Conservation (phyloP, 352 stramenopile species). For the Elongisporangium undulatum region DNA sequence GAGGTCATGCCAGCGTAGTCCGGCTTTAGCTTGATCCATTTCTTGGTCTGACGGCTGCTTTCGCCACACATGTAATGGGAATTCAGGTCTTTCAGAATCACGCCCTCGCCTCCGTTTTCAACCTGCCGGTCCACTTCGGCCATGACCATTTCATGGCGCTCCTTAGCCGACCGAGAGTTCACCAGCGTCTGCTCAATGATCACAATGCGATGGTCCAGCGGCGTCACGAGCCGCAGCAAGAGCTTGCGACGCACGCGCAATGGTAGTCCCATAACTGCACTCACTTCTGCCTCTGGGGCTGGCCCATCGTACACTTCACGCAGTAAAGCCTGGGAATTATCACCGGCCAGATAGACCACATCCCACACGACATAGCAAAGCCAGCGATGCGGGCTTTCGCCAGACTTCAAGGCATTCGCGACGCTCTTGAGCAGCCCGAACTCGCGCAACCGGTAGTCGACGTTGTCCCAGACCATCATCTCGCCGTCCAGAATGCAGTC, state of each 20-base stretch:
- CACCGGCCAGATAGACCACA: conserved; percentile 65
- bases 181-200: conserved; percentile 82
- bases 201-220: conserved; percentile 65
- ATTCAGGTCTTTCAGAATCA: conserved; percentile 86
- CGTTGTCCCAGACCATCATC: conserved; percentile 88
- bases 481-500: conserved; percentile 83
- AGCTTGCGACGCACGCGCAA: conserved; percentile 54
- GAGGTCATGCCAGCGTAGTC: conserved; percentile 86
- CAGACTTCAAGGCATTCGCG: conserved; percentile 47
- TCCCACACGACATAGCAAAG: conserved; percentile 86
- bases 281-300: conserved; percentile 26
- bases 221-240: conserved; percentile 59
- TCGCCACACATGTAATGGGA: conserved; percentile 87
- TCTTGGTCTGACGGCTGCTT: conserved; percentile 69
- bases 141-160: conserved; percentile 80
- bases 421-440: conserved; percentile 83
- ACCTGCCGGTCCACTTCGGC: conserved; percentile 70
- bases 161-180: conserved; percentile 63
- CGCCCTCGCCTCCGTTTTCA: conserved; percentile 68
- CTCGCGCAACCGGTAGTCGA: conserved; percentile 66
- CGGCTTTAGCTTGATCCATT: conserved; percentile 86
- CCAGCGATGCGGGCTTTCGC: conserved; percentile 62
- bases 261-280: conserved; percentile 69
- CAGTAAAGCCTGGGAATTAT: conserved; percentile 34
- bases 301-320: conserved; percentile 59